Evolutionary conservation across 805 yeast genomes (phyloP).

Genomic region (Cyberlindnera petersonii): DNA sequence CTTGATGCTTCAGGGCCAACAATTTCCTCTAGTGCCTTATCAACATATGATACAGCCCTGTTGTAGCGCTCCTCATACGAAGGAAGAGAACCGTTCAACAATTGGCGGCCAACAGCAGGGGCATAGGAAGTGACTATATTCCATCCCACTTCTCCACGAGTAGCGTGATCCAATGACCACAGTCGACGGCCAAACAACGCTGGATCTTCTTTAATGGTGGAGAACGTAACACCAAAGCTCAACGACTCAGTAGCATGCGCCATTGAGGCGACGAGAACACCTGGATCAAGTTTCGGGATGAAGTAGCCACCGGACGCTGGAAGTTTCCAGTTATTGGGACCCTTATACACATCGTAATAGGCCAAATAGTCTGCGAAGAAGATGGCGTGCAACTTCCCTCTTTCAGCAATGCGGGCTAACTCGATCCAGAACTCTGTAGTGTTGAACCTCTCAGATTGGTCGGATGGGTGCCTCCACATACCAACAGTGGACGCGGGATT

Average conservation of each 20-base stretch:
- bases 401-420: conserved; percentile 34
- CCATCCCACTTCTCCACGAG: conserved; percentile 45
- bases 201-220: conserved; percentile 42
- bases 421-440: conserved; percentile 35
- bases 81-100: conserved; percentile 31
- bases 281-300: conserved; percentile 34
- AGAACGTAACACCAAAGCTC: conserved; percentile 39
- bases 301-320: conserved; percentile 30
- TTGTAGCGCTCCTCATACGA: conserved; percentile 40
- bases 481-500: conserved; percentile 27
- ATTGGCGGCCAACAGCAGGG: conserved; percentile 39
- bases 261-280: conserved; percentile 33
- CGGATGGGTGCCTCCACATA: conserved; percentile 31
- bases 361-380: conserved; percentile 41
- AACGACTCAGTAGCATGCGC: conserved; percentile 39
- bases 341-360: conserved; percentile 38
- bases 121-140: conserved; percentile 43
- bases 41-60: conserved; percentile 38
- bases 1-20: conserved; percentile 27
- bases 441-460: conserved; percentile 11
- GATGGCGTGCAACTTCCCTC: conserved; percentile 36
- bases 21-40: conserved; percentile 41
- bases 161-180: conserved; percentile 37
- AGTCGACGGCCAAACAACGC: conserved; percentile 33
- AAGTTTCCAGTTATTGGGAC: conserved; percentile 33